phyloP scores from a whole-genome alignment of 306 rosid genomes.

The Dryas octopetala region DNA sequence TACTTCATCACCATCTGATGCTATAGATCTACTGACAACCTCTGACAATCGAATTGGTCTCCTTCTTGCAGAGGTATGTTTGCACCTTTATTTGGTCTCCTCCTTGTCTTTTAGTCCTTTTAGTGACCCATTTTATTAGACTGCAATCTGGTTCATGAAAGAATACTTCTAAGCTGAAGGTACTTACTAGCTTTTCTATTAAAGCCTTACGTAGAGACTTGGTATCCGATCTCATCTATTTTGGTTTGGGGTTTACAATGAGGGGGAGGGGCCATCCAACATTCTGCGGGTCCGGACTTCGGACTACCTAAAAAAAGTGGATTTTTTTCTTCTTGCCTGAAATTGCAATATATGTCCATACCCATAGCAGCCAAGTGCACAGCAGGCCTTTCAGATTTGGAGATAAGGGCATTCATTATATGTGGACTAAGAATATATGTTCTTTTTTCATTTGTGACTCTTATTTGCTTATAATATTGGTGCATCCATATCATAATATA shows the following conservation, averaged over 20 bases:
- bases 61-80: conserved; percentile 84
- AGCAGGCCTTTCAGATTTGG: background rate
- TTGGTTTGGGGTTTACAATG: background rate
- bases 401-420: background rate
- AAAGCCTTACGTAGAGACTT: background rate
- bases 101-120: background rate
- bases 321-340: background rate
- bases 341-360: background rate
- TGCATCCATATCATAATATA: background rate
- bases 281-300: background rate
- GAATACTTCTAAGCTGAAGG: background rate
- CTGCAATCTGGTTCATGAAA: background rate
- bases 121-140: background rate
- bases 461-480: background rate
- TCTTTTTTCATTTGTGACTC: background rate
- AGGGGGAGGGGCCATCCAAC: background rate
- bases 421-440: background rate
- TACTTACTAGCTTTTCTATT: background rate
- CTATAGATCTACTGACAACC: conserved; percentile 73
- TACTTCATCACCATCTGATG: conserved; percentile 69
- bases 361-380: background rate
- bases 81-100: conserved; percentile 6
- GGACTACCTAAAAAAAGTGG: background rate
- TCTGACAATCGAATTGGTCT: conserved; percentile 89
- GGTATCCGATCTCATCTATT: background rate